Evolutionary conservation across 106 monocot species (phyloP).

Genomic region (Gastrodia elata): DNA sequence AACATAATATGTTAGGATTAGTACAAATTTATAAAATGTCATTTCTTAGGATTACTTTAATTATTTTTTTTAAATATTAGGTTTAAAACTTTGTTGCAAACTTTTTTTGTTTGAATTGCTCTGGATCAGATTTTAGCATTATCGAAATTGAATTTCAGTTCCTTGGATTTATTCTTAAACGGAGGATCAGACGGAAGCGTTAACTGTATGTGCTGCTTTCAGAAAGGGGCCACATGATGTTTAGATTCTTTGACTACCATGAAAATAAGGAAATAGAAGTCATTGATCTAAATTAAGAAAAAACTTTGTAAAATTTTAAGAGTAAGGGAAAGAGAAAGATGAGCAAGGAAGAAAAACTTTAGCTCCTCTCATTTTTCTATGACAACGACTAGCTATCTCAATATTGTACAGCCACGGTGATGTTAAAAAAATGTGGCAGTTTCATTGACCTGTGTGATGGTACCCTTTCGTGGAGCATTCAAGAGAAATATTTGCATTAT

Average conservation of each 20-base stretch:
- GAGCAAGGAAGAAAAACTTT: neutral
- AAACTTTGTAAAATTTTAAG: no score
- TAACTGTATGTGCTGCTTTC: neutral
- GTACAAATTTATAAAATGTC: no score
- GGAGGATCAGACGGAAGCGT: neutral
- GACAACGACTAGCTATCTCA: neutral
- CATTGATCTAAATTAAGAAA: neutral
- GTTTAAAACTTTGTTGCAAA: neutral
- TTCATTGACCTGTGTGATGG: neutral
- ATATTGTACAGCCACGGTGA: neutral
- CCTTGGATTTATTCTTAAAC: neutral
- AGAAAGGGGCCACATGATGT: neutral
- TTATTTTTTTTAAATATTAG: neutral
- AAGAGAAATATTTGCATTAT: neutral
- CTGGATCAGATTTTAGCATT: neutral
- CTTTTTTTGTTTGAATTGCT: neutral
- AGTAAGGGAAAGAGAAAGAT: neutral
- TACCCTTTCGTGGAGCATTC: neutral
- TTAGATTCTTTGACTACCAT: neutral
- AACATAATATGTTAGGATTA: no score
- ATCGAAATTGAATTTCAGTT: neutral
- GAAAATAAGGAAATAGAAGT: neutral
- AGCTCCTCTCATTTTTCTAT: neutral
- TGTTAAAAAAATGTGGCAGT: neutral
- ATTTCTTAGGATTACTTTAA: no score